A percentile compares a stretch with the other conserved stretches of the same genome.
phyloP scores from a whole-genome alignment of 345 rosid species.

The Moringa oleifera region DNA sequence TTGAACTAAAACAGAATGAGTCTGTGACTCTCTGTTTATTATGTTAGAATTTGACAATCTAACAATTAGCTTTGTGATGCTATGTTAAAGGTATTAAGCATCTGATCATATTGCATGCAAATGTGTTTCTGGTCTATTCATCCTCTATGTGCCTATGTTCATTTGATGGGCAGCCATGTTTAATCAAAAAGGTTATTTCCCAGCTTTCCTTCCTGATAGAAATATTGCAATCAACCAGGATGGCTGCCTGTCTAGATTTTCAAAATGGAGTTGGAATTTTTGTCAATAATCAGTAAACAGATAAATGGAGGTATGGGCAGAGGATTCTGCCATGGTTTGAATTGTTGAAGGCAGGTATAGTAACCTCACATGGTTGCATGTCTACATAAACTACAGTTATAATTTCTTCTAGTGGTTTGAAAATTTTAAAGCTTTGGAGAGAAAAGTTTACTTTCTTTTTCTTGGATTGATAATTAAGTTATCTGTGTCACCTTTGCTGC shows the following conservation, averaged over 20 bases:
- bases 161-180: no score
- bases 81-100: not conserved
- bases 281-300: no score
- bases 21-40: not conserved
- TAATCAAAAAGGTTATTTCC: no score
- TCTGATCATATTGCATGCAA: not conserved
- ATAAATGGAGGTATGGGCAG: no score
- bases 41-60: not conserved
- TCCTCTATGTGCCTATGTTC: not conserved
- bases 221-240: no score
- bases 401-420: no score
- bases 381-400: no score
- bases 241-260: no score
- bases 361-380: not conserved
- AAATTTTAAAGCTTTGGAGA: not conserved
- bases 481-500: conserved; percentile 8
- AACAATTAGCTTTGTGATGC: not conserved
- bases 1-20: not conserved
- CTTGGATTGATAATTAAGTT: not conserved
- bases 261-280: no score
- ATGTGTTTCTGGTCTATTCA: not conserved
- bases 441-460: not conserved
- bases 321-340: no score
- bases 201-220: no score
- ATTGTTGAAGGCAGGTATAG: not conserved